phyloP scores from a whole-genome alignment of 345 rosid genomes.

The Geranium brycei region DNA sequence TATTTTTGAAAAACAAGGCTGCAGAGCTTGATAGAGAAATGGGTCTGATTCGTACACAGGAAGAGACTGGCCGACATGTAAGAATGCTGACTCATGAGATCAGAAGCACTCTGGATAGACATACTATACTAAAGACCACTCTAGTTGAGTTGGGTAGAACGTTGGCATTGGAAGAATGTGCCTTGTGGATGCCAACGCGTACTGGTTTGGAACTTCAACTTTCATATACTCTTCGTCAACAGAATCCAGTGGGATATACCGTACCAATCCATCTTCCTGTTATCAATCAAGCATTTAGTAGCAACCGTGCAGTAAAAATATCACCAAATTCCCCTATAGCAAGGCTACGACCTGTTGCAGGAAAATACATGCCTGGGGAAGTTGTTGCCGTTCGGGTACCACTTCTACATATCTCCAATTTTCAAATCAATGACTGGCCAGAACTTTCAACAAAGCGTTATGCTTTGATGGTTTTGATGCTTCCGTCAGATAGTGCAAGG shows the following conservation, averaged over 20 bases:
- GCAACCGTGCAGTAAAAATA: conserved; percentile 62
- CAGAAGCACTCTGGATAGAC: conserved; percentile 90
- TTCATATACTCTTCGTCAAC: conserved; percentile 81
- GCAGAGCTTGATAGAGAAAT: conserved; percentile 97
- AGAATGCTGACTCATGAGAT: conserved; percentile 96
- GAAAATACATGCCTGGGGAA: conserved; percentile 78
- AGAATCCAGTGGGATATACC: conserved; percentile 81
- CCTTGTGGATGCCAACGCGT: conserved; percentile 98
- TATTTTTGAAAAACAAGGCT: conserved; percentile 85
- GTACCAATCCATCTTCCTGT: conserved; percentile 95
- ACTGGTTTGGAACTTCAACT: conserved; percentile 94
- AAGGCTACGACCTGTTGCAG: conserved; percentile 65
- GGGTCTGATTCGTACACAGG: conserved; percentile 95
- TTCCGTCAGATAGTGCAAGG: conserved; percentile 96
- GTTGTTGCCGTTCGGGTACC: conserved; percentile 97
- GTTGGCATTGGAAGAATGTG: conserved; percentile 83
- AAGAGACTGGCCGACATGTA: conserved; percentile 91
- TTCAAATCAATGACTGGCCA: conserved; percentile 97
- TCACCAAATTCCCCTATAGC: conserved; percentile 86
- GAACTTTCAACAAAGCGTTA: conserved; percentile 90
- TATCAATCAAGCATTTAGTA: conserved; percentile 73
- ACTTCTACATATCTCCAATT: conserved; percentile 85
- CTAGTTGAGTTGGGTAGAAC: conserved; percentile 94
- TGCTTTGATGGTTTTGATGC: conserved; percentile 96
- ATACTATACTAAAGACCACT: conserved; percentile 78